These are phyloP conservation scores for Trichosporon ovoides DNA, from an alignment of 1,284 basidiomycete species.

Conservation along the genomic window DNA sequence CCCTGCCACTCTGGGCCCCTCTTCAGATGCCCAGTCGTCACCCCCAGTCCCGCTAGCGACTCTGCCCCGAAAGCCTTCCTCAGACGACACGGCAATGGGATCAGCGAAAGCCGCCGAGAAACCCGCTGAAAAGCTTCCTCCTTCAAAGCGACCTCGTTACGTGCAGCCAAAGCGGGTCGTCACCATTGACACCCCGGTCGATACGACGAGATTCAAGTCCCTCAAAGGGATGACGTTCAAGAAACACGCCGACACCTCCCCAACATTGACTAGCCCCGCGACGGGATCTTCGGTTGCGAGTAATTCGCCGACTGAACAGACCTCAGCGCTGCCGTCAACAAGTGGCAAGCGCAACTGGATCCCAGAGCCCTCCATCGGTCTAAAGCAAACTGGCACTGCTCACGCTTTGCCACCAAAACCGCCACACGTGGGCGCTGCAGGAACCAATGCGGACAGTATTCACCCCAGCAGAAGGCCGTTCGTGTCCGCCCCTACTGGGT, in stretches of 20 bases:
- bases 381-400: background rate
- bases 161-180: constrained; percentile 24
- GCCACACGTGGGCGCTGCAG: background rate
- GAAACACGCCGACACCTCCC: background rate
- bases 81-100: background rate
- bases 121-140: background rate
- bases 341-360: background rate
- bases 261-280: background rate
- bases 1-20: too few relatives aligned
- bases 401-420: background rate
- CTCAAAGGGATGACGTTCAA: background rate
- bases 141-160: constrained; percentile 20
- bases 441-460: background rate
- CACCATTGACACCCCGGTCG: constrained; percentile 12
- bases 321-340: background rate
- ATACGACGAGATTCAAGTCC: constrained; percentile 12
- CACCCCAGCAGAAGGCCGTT: background rate
- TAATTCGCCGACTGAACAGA: background rate
- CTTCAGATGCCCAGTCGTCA: too few relatives aligned
- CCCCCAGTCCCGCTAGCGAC: background rate
- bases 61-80: background rate
- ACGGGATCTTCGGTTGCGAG: background rate
- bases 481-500: too few relatives aligned
- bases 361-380: background rate
- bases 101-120: background rate